phyloP scores from a whole-genome alignment of 495 filamentous ascomycete genomes.

The Xylaria intraflava region DNA sequence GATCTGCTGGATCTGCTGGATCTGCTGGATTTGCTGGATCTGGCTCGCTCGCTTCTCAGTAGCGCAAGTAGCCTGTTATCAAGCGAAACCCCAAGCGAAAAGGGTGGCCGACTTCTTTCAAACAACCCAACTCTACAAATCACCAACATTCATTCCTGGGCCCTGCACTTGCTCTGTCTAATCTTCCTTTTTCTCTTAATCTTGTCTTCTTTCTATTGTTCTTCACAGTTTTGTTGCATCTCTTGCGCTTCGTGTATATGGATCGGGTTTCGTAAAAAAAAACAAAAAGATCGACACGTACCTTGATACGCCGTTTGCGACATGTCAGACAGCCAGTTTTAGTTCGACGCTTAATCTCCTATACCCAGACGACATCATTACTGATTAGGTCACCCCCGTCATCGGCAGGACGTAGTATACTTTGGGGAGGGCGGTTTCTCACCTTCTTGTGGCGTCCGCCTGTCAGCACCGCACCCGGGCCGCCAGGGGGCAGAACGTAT shows the following conservation, averaged over 20 bases:
- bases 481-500: slow-evolving; percentile 44
- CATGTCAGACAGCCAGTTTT: slow-evolving; percentile 98
- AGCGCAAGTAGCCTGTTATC: slow-evolving; percentile 20
- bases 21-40: slow-evolving; percentile 8
- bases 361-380: slow-evolving; percentile 19
- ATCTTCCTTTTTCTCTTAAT: slow-evolving; percentile 1
- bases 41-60: slow-evolving; percentile 31
- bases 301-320: slow-evolving; percentile 96
- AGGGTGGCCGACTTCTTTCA: slow-evolving; percentile 13
- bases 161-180: slow-evolving; percentile 13
- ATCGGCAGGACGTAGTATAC: background rate
- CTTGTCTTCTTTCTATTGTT: slow-evolving; percentile 12
- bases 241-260: background rate
- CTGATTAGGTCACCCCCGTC: slow-evolving; percentile 7
- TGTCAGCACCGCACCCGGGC: slow-evolving; percentile 61
- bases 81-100: slow-evolving; percentile 22
- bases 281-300: slow-evolving; percentile 43
- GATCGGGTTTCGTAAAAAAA: slow-evolving; percentile 9
- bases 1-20: no score
- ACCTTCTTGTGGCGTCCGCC: slow-evolving; percentile 86
- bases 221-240: background rate
- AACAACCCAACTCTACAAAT: slow-evolving; percentile 7
- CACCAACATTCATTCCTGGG: background rate
- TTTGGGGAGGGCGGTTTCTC: slow-evolving; percentile 20
- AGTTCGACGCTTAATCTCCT: slow-evolving; percentile 94